These are phyloP conservation scores for Cantharellus anzutake DNA, from an alignment of 768 basidiomycete genomes.

Conservation along the genomic window DNA sequence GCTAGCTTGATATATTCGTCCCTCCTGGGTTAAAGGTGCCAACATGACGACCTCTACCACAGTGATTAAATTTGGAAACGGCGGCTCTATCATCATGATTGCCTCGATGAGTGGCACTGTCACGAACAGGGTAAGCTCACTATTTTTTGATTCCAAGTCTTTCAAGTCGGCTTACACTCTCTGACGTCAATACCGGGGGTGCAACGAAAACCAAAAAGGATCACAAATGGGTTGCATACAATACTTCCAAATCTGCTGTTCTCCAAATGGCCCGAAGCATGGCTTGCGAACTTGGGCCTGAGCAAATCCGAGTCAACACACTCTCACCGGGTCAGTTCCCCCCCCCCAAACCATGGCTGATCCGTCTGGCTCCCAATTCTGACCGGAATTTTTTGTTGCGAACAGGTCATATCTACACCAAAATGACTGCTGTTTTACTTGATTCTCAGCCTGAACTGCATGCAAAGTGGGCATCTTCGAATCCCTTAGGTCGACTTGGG, in stretches of 20 bases:
- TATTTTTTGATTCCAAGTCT: constrained; percentile 37
- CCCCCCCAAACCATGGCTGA: background rate
- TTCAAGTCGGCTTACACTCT: background rate
- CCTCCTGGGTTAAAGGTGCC: constrained; percentile 33
- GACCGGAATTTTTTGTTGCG: background rate
- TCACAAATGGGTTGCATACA: constrained; percentile 68
- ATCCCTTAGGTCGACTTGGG: constrained; percentile 54
- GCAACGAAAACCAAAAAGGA: constrained; percentile 23
- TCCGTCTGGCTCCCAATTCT: too few relatives aligned
- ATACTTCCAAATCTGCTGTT: constrained; percentile 76
- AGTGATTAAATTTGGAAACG: constrained; percentile 25
- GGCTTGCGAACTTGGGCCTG: constrained; percentile 90
- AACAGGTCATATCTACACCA: constrained; percentile 47
- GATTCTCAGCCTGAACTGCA: constrained; percentile 42
- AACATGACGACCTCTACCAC: constrained; percentile 6
- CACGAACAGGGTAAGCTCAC: constrained; percentile 53
- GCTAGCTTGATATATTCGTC: background rate
- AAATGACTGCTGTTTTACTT: constrained; percentile 59
- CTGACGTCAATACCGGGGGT: constrained; percentile 14
- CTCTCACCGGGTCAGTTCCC: constrained; percentile 36
- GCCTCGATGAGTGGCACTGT: constrained; percentile 77
- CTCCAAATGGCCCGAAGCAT: constrained; percentile 85
- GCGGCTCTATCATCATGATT: constrained; percentile 59
- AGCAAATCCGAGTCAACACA: constrained; percentile 70
- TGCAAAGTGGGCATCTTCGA: constrained; percentile 47